phyloP scores from a whole-genome alignment of 169 alveolate species.

The Plasmodium blacklocki region DNA sequence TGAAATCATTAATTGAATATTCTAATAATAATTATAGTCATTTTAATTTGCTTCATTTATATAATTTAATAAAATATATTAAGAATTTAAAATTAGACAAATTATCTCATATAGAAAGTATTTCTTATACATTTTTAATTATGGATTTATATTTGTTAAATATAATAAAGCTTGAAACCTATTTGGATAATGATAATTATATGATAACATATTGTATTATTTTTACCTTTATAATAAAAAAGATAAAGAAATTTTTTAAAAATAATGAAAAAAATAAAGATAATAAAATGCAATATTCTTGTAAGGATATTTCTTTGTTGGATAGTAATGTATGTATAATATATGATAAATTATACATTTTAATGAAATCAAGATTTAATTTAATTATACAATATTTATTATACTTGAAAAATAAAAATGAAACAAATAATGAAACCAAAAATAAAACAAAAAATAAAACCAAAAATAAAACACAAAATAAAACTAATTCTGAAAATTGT shows the following conservation, averaged over 20 bases:
- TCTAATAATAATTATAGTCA: slow-evolving; percentile 22
- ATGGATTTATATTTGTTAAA: slow-evolving; percentile 35
- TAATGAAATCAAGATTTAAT: slow-evolving; percentile 21
- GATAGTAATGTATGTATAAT: neutral
- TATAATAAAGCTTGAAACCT: slow-evolving; percentile 16
- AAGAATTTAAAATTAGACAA: slow-evolving; percentile 5
- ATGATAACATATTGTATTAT: slow-evolving; percentile 24
- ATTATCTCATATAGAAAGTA: slow-evolving; percentile 20
- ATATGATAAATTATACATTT: slow-evolving; percentile 4
- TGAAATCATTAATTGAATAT: slow-evolving; percentile 26
- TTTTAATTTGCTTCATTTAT: slow-evolving; percentile 20
- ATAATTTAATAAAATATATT: slow-evolving; percentile 29
- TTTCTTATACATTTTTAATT: slow-evolving; percentile 26
- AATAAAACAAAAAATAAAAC: too few relatives aligned
- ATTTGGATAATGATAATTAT: slow-evolving; percentile 10
- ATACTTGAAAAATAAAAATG: slow-evolving; percentile 3
- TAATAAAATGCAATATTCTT: neutral
- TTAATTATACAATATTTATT: slow-evolving; percentile 24
- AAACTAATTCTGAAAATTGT: slow-evolving; percentile 11
- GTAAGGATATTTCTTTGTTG: neutral
- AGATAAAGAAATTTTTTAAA: slow-evolving; percentile 5
- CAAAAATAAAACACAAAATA: neutral
- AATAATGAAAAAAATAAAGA: neutral
- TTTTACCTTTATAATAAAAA: slow-evolving; percentile 23
- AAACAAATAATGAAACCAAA: neutral